Base-by-base conservation (phyloP, 2,329 filamentous ascomycete genomes). In the Pseudodiploospora longispora region DNA sequence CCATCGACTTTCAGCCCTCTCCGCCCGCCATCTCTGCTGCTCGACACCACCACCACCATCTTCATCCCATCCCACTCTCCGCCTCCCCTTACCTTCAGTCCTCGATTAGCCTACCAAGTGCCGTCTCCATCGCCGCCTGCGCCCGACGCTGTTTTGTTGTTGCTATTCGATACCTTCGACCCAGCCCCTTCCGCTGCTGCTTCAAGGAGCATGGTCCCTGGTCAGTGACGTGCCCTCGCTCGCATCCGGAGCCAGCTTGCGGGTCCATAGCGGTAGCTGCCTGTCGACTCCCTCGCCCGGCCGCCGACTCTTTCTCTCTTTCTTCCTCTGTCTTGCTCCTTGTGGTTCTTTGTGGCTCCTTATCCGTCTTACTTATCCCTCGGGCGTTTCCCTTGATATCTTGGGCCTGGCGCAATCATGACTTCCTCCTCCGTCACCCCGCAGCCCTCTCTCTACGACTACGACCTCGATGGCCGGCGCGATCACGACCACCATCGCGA, bases 391-490 rank as follows among this genome's bases (percentile, higher is more conserved):
- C 40, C 41, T 38, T 28, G 30, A 38, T 31, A 33, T 42, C 37
- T 29, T 34, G 37, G 38, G 35, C 30, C 29, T 36, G 47, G 39
- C 51, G 53, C 55, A 58, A 57, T 53, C 56, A 72, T 73, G 69
- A 63, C 69, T 61, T 70, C 66, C 40, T 61, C 64, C 52, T 70
- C 65, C 55, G 65, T 64, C 47, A 57, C 67, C 51, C 62, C 63
- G 49, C 63, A 64, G 49, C 58, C 63, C 46, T 65, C 62, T 52
- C 60, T 69, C 52, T 58, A 64, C 53, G 61, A 67, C 53, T 53
- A 56, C 40, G 55, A 60, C 47, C 52, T 50, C 41, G 58, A 62
- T 46, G 55, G 55, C 47, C 59, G 53, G 46, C 52, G 54, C 43
- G 51, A 59, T 44, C 55, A 52, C 36, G 56, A 61, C 45, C 55